Conservation (phyloP, 495 filamentous ascomycete species). For the Hyaloscypha finlandica region DNA sequence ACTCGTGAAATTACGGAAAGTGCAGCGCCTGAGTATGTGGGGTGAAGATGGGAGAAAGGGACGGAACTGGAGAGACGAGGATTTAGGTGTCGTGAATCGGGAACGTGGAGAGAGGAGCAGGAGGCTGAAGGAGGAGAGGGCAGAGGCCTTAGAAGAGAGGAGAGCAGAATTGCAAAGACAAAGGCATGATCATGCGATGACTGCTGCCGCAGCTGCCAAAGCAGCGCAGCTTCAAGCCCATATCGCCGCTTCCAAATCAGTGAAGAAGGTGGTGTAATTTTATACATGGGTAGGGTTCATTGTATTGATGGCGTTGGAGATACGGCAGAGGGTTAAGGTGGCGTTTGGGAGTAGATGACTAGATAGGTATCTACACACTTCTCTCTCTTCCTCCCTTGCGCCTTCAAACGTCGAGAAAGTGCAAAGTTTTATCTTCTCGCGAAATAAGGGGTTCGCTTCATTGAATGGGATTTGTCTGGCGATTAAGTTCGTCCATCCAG, state of each 20-base stretch:
- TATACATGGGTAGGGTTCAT: conserved; percentile 1
- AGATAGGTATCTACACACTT: conserved; percentile 7
- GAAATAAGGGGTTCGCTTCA: no score
- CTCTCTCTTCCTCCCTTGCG: background rate
- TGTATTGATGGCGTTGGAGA: conserved; percentile 2
- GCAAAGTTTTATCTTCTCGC: background rate
- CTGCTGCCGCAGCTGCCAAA: conserved; percentile 9
- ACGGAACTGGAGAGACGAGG: conserved; percentile 29
- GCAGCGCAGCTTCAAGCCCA: background rate
- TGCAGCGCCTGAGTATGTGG: conserved; percentile 90
- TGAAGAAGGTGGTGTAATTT: background rate
- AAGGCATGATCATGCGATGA: conserved; percentile 19
- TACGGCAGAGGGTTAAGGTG: background rate
- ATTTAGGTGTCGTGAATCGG: background rate
- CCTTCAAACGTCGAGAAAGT: background rate
- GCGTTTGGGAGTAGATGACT: conserved; percentile 1
- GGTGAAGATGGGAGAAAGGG: conserved; percentile 29
- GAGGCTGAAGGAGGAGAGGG: conserved; percentile 22
- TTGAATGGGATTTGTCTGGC: no score
- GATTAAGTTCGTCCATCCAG: no score
- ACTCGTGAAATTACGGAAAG: conserved; percentile 75
- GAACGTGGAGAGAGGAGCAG: conserved; percentile 14
- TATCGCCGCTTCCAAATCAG: background rate
- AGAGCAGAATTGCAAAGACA: conserved; percentile 1
- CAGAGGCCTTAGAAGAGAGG: conserved; percentile 18